These are phyloP conservation scores for Sugiyamaella floridensis DNA, from an alignment of 805 yeast species.

Conservation along the genomic window DNA sequence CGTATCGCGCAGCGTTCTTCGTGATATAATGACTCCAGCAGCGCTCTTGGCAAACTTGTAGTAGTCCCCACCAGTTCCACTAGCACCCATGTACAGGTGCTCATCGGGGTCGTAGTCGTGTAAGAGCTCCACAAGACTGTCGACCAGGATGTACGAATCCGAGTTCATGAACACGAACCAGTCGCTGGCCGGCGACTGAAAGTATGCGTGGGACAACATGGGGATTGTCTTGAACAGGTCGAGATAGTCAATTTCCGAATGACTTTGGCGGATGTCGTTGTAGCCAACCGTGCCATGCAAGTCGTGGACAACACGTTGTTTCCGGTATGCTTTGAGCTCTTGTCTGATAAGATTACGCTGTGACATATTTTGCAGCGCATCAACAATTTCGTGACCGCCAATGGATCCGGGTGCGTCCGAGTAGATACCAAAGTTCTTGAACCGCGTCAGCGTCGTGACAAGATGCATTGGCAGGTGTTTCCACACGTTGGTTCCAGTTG, in stretches of 20 bases:
- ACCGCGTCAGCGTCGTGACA: slow-evolving; percentile 28
- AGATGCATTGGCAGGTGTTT: slow-evolving; percentile 32
- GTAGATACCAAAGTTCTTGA: slow-evolving; percentile 30
- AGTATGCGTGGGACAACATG: slow-evolving; percentile 32
- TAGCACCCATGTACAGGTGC: slow-evolving; percentile 28
- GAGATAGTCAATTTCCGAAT: slow-evolving; percentile 28
- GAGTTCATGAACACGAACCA: slow-evolving; percentile 35
- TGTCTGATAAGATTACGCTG: slow-evolving; percentile 11
- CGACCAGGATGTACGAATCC: slow-evolving; percentile 28
- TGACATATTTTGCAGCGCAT: slow-evolving; percentile 24
- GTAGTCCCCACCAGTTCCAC: slow-evolving; percentile 13
- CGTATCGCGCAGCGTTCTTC: slow-evolving; percentile 26
- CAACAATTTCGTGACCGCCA: slow-evolving; percentile 30
- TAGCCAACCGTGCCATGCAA: slow-evolving; percentile 20
- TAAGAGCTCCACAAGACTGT: slow-evolving; percentile 24
- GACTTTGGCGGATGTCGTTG: slow-evolving; percentile 6
- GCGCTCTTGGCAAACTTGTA: slow-evolving; percentile 36
- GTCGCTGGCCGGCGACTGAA: slow-evolving; percentile 21
- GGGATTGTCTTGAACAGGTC: slow-evolving; percentile 35
- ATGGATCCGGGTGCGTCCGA: slow-evolving; percentile 29
- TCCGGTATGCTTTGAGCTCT: slow-evolving; percentile 22
- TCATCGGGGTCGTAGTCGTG: slow-evolving; percentile 23
- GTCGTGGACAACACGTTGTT: slow-evolving; percentile 19
- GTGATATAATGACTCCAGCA: slow-evolving; percentile 31
- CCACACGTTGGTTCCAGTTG: slow-evolving; percentile 32